Conservation (phyloP, 768 basidiomycete genomes). For the Pholiota conissans region DNA sequence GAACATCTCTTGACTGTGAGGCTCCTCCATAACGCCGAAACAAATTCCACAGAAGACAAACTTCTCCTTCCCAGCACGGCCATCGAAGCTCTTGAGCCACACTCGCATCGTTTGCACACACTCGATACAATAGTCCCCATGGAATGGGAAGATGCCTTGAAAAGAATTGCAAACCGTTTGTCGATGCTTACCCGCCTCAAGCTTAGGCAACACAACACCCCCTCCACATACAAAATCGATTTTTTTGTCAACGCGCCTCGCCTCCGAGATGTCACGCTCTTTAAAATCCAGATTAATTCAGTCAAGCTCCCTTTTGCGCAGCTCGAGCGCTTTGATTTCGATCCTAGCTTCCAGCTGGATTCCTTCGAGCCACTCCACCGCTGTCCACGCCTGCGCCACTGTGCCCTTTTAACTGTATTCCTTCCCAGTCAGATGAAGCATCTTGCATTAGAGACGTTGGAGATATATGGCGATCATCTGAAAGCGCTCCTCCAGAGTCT, state of each 20-base stretch:
- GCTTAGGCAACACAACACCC: conserved; percentile 14
- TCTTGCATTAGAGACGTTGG: conserved; percentile 12
- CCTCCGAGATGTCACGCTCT: conserved; percentile 16
- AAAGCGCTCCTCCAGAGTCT: conserved; percentile 10
- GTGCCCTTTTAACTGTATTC: conserved; percentile 14
- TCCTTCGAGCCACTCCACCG: conserved; percentile 16
- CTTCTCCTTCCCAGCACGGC: conserved; percentile 14
- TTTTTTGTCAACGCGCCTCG: conserved; percentile 15
- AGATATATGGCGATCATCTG: conserved; percentile 15
- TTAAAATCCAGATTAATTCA: conserved; percentile 12
- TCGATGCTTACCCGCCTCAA: conserved; percentile 16
- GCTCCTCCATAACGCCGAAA: conserved; percentile 18
- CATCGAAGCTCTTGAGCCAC: conserved; percentile 13
- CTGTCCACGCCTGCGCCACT: conserved; percentile 10
- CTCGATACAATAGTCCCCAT: conserved; percentile 20
- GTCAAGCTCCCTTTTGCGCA: conserved; percentile 20
- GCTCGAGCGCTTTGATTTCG: conserved; percentile 14
- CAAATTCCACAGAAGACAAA: conserved; percentile 4
- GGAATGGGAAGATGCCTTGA: conserved; percentile 14
- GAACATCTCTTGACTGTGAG: conserved; percentile 16
- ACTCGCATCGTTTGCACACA: conserved; percentile 19
- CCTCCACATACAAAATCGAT: conserved; percentile 10
- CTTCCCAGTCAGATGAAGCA: conserved; percentile 9
- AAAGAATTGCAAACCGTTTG: conserved; percentile 5
- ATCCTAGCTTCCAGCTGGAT: conserved; percentile 15